Conservation (phyloP, 257 asterid genomes). For the Ehretia macrophylla region DNA sequence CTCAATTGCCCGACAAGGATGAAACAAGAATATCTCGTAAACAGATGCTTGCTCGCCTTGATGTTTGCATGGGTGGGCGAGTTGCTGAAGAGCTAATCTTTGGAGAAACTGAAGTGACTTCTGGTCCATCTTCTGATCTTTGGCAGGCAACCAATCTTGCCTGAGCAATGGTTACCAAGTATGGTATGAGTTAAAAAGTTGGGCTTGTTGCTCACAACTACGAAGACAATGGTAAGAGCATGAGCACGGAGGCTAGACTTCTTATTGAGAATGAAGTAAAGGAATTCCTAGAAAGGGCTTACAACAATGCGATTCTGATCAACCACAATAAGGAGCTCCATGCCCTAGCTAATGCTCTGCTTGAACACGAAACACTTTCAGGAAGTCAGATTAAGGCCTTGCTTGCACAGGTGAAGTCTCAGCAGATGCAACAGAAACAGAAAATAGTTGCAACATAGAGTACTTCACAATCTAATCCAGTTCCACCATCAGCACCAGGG, state of each 20-base stretch:
- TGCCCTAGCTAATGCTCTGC: conserved; percentile 77
- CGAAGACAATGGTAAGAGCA: conserved; percentile 74
- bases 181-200: conserved; percentile 75
- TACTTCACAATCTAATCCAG: conserved; percentile 33
- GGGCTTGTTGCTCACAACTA: conserved; percentile 79
- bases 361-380: conserved; percentile 71
- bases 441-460: conserved; percentile 28
- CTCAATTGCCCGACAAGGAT: conserved; percentile 76
- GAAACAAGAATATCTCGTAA: conserved; percentile 77
- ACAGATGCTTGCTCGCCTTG: no score
- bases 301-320: conserved; percentile 68
- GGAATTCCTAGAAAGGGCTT: conserved; percentile 57
- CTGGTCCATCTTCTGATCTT: conserved; percentile 79
- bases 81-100: conserved; percentile 81
- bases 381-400: conserved; percentile 73
- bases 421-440: conserved; percentile 29
- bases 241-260: conserved; percentile 87
- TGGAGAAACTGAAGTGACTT: conserved; percentile 79
- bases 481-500: conserved; percentile 32
- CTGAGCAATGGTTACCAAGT: conserved; percentile 75
- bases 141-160: conserved; percentile 71
- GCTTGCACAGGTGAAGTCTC: conserved; percentile 42
- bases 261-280: conserved; percentile 69
- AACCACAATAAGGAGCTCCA: conserved; percentile 61
- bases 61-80: no score